These are phyloP conservation scores for Ophiocordyceps robertsii DNA, from an alignment of 2,329 filamentous ascomycete genomes.

Conservation along the genomic window DNA sequence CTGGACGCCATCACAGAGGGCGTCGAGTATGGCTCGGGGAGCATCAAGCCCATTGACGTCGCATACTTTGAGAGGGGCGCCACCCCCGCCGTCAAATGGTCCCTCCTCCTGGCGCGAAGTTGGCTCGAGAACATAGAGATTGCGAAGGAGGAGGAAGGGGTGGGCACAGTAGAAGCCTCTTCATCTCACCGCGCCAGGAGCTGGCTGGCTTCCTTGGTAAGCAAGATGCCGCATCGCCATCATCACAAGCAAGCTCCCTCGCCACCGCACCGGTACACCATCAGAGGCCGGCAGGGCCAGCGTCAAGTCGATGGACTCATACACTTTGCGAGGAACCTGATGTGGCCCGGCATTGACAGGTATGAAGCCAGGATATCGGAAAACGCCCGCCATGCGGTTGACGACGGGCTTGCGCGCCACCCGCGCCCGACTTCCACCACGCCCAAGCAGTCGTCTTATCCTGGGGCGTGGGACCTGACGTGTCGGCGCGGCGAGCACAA, in stretches of 20 bases:
- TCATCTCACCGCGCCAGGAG: slow-evolving; percentile 11
- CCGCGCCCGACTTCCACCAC: slow-evolving; percentile 20
- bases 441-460: slow-evolving; percentile 30
- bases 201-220: slow-evolving; percentile 46
- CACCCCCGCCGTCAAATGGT: slow-evolving; percentile 52
- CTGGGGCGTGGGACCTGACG: slow-evolving; percentile 25
- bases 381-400: slow-evolving; percentile 29
- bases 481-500: slow-evolving; percentile 16
- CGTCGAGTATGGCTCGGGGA: slow-evolving; percentile 38
- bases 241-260: slow-evolving; percentile 21
- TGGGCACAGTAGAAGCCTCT: slow-evolving; percentile 3
- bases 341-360: slow-evolving; percentile 47
- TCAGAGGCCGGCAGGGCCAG: slow-evolving; percentile 40
- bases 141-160: slow-evolving; percentile 24
- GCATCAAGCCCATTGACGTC: slow-evolving; percentile 41
- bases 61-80: slow-evolving; percentile 49
- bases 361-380: slow-evolving; percentile 34
- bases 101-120: slow-evolving; percentile 46
- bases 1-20: slow-evolving; percentile 50
- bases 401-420: slow-evolving; percentile 18
- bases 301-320: slow-evolving; percentile 48
- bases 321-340: slow-evolving; percentile 48
- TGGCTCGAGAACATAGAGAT: slow-evolving; percentile 59
- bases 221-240: slow-evolving; percentile 33
- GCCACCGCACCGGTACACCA: slow-evolving; percentile 27